Conservation (phyloP, 2,329 filamentous ascomycete species). For the Cordyceps cicadae region DNA sequence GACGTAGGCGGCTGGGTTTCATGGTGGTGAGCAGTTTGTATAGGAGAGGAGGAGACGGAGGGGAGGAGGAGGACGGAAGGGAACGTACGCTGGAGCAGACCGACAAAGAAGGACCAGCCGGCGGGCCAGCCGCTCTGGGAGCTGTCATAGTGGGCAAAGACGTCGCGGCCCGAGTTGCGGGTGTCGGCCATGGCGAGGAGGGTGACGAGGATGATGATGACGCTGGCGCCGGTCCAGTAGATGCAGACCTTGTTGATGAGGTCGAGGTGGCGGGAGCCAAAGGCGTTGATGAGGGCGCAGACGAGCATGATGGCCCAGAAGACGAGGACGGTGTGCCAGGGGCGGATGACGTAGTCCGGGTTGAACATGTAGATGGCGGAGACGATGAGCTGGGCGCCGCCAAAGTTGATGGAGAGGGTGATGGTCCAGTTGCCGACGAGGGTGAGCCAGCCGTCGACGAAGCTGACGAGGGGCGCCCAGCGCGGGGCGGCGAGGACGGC, state of each 20-base stretch:
- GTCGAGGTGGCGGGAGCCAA: conserved; percentile 51
- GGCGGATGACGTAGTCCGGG: conserved; percentile 47
- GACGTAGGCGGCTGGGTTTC: conserved; percentile 28
- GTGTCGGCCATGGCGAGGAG: conserved; percentile 56
- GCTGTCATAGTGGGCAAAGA: conserved; percentile 63
- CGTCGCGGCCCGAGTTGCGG: conserved; percentile 56
- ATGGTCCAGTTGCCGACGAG: conserved; percentile 64
- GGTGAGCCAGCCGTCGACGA: conserved; percentile 67
- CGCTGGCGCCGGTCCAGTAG: conserved; percentile 63
- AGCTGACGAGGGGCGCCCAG: conserved; percentile 58
- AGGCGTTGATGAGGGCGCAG: conserved; percentile 60
- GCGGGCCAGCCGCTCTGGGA: conserved; percentile 60
- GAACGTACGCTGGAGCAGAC: conserved; percentile 39
- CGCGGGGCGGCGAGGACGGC: conserved; percentile 53
- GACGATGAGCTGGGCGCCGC: conserved; percentile 60
- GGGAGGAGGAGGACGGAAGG: neutral
- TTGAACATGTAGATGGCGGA: conserved; percentile 60
- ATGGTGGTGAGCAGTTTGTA: conserved; percentile 20
- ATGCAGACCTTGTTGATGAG: conserved; percentile 64
- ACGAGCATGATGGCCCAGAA: conserved; percentile 59
- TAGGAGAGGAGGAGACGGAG: too few species aligned
- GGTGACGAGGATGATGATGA: conserved; percentile 62
- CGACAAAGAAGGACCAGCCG: conserved; percentile 51
- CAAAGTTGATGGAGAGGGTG: conserved; percentile 61
- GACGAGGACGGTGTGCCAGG: conserved; percentile 68